Percentiles rank a stretch among this genome's conserved stretches.
Conservation (phyloP, 2,329 filamentous ascomycete species). For the Fusarium napiforme region DNA sequence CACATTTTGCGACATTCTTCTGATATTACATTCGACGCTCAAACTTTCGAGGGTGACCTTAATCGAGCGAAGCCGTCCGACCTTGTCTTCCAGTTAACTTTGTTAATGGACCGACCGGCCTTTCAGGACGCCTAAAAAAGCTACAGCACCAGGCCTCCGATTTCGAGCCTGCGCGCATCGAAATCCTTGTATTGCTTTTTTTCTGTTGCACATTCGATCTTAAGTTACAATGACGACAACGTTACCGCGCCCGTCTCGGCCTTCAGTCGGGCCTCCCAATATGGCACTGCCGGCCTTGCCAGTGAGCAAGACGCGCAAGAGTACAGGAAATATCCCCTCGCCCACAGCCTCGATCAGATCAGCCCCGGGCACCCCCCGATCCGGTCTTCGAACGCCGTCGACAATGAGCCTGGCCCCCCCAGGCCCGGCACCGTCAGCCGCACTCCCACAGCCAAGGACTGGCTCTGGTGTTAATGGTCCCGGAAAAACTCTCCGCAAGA, state of each 20-base stretch:
- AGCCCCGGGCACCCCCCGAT: slow-evolving; percentile 63
- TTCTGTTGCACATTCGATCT: slow-evolving; percentile 7
- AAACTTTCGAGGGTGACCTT: slow-evolving; percentile 19
- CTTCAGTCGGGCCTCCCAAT: slow-evolving; percentile 76
- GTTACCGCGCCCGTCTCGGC: slow-evolving; percentile 73
- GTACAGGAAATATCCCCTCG: slow-evolving; percentile 61
- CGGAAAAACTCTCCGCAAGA: slow-evolving; percentile 81
- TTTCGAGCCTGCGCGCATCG: slow-evolving; percentile 31
- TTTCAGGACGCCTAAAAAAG: slow-evolving; percentile 34
- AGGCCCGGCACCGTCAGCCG: slow-evolving; percentile 64
- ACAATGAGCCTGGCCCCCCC: slow-evolving; percentile 62
- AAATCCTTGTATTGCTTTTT: slow-evolving; percentile 18
- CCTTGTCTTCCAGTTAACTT: slow-evolving; percentile 8
- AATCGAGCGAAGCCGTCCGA: slow-evolving; percentile 29
- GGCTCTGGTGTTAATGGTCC: slow-evolving; percentile 66
- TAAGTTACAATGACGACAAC: slow-evolving; percentile 58
- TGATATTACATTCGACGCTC: neutral
- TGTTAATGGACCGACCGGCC: slow-evolving; percentile 47
- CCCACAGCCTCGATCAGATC: slow-evolving; percentile 50
- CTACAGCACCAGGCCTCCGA: slow-evolving; percentile 37
- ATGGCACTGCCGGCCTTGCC: slow-evolving; percentile 80
- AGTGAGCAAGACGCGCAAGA: slow-evolving; percentile 77
- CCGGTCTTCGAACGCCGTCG: slow-evolving; percentile 69
- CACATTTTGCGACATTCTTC: slow-evolving; percentile 21
- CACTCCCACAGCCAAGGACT: slow-evolving; percentile 66